phyloP scores from a whole-genome alignment of 192 early-diverging fungal genomes.

The Entomortierella beljakovae region DNA sequence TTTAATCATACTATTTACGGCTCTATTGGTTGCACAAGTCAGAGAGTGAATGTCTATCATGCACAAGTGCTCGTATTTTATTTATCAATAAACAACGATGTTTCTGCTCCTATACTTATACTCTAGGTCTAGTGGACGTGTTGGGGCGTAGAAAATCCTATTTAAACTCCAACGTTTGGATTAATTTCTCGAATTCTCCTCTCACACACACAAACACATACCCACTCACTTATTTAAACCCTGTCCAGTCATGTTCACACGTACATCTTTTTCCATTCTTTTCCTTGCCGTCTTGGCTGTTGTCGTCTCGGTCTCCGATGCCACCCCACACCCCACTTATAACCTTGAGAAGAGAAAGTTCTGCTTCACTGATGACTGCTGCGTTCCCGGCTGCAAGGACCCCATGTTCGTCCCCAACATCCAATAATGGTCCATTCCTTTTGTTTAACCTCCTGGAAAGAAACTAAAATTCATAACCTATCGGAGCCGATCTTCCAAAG shows the following conservation, averaged over 20 bases:
- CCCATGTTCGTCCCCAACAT: background rate
- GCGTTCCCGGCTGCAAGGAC: background rate
- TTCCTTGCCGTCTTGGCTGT: background rate
- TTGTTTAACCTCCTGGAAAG: background rate
- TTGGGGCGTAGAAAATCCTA: background rate
- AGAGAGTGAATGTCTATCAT: too few species aligned
- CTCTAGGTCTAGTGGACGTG: background rate
- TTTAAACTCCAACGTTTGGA: background rate
- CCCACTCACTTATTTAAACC: background rate
- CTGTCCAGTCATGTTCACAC: background rate
- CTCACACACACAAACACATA: background rate
- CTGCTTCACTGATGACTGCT: background rate
- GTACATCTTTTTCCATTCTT: background rate
- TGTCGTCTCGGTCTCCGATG: background rate
- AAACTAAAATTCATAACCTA: too few species aligned
- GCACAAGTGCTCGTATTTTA: too few species aligned
- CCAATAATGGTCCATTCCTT: too few species aligned
- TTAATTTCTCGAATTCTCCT: background rate
- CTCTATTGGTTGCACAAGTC: too few species aligned
- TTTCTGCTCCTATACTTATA: background rate
- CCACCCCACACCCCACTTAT: background rate
- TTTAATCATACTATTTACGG: too few species aligned
- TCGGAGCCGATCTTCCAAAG: too few species aligned
- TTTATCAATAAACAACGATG: too few species aligned
- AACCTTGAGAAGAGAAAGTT: background rate